A percentile compares a stretch with the other conserved stretches of the same genome.
Conservation (phyloP, 805 yeast species). For the Wickerhamomyces subpelliculosus region DNA sequence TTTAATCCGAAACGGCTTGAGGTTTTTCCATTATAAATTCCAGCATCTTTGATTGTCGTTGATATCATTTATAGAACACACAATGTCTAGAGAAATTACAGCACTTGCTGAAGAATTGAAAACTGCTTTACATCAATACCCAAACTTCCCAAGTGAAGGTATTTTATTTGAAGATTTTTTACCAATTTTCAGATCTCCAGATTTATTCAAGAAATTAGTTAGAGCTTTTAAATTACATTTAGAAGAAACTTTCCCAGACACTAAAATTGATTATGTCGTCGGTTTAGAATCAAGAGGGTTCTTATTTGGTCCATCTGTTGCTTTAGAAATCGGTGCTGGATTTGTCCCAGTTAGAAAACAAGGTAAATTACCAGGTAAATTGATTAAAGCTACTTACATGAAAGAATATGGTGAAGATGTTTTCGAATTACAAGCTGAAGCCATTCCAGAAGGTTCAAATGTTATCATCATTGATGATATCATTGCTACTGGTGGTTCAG, state of each 20-base stretch:
- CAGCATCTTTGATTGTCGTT: too few species aligned
- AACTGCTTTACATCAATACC: constrained; percentile 65
- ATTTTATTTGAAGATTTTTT: constrained; percentile 92
- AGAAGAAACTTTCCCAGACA: constrained; percentile 43
- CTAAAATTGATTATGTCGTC: constrained; percentile 77
- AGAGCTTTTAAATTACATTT: constrained; percentile 76
- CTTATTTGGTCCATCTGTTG: constrained; percentile 92
- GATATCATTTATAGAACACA: too few species aligned
- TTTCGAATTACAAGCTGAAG: constrained; percentile 81
- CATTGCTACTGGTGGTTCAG: constrained; percentile 97
- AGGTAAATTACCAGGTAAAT: constrained; percentile 91
- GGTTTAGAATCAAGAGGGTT: constrained; percentile 98
- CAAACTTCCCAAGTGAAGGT: constrained; percentile 92
- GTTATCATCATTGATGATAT: constrained; percentile 92
- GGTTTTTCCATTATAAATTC: too few species aligned
- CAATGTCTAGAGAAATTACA: constrained; percentile 13
- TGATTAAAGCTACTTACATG: constrained; percentile 60
- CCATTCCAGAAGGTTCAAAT: constrained; percentile 72
- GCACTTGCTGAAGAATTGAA: constrained; percentile 39
- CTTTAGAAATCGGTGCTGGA: constrained; percentile 81
- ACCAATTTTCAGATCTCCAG: constrained; percentile 85
- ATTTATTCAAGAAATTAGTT: constrained; percentile 70
- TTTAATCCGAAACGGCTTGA: too few species aligned
- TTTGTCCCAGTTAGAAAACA: constrained; percentile 94
- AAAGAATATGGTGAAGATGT: constrained; percentile 93